phyloP scores from a whole-genome alignment of 2,329 filamentous ascomycete genomes.

The Cladosporium austrohemisphaericum region DNA sequence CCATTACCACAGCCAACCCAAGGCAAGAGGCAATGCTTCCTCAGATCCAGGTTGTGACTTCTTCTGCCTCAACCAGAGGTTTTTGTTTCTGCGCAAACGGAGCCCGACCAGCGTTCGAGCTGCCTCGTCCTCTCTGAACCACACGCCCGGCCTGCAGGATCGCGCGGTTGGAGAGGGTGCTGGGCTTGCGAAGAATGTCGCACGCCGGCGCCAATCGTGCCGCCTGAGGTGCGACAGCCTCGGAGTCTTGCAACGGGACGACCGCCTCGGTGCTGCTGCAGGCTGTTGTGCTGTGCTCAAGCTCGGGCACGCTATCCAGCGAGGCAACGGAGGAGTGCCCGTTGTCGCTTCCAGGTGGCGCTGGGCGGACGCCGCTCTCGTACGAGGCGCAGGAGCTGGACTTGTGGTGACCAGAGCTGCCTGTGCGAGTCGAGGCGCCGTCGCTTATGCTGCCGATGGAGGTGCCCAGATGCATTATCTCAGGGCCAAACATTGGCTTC shows the following conservation, averaged over 20 bases:
- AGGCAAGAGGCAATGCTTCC: neutral
- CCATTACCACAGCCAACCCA: neutral
- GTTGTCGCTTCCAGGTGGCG: slow-evolving; percentile 22
- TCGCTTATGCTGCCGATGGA: slow-evolving; percentile 8
- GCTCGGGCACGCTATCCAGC: slow-evolving; percentile 27
- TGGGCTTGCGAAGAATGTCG: slow-evolving; percentile 13
- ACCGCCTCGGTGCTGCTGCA: slow-evolving; percentile 2
- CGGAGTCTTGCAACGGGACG: neutral
- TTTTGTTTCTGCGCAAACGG: neutral
- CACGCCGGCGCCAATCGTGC: neutral
- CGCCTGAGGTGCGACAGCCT: neutral
- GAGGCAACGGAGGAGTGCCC: slow-evolving; percentile 25
- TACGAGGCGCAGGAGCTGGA: slow-evolving; percentile 28
- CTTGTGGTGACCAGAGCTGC: slow-evolving; percentile 24
- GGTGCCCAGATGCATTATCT: slow-evolving; percentile 2
- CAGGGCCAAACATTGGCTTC: slow-evolving; percentile 9
- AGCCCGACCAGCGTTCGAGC: neutral
- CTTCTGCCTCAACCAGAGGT: slow-evolving; percentile 5
- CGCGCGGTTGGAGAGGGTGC: slow-evolving; percentile 20
- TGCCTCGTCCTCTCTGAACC: slow-evolving; percentile 22
- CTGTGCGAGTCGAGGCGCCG: slow-evolving; percentile 22
- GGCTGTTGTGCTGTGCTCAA: slow-evolving; percentile 24
- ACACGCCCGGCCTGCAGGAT: slow-evolving; percentile 25
- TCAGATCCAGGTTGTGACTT: slow-evolving; percentile 13
- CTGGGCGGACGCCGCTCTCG: slow-evolving; percentile 22